Evolutionary conservation across 2,329 filamentous ascomycete species (phyloP).

Genomic region (Fusarium veterinarium): DNA sequence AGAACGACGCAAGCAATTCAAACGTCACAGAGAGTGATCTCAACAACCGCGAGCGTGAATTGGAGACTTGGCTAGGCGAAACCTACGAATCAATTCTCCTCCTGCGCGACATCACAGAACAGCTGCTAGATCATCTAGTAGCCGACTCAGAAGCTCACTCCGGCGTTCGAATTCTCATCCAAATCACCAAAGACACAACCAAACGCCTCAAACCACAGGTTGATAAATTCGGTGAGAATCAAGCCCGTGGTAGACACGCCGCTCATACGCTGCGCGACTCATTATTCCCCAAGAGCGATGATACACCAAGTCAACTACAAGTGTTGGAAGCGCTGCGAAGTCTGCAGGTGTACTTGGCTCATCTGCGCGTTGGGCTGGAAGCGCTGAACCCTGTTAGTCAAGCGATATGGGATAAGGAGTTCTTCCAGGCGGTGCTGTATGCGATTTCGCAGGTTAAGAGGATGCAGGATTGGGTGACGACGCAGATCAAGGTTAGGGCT

Average conservation of each 20-base stretch:
- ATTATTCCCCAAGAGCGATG: rapidly evolving
- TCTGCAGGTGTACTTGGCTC: background rate
- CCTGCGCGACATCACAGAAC: background rate
- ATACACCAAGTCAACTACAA: background rate
- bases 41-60: background rate
- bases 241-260: rapidly evolving
- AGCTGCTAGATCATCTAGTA: background rate
- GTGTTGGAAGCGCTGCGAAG: background rate
- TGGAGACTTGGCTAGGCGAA: background rate
- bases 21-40: rapidly evolving
- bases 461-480: background rate
- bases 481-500: background rate
- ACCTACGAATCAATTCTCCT: background rate
- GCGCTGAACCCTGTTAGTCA: background rate
- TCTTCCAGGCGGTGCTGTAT: background rate
- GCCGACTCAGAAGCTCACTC: background rate
- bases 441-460: background rate
- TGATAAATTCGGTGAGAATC: background rate
- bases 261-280: background rate
- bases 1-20: rapidly evolving
- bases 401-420: background rate
- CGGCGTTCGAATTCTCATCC: rapidly evolving
- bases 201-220: background rate
- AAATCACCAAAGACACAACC: background rate
- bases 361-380: rapidly evolving